Conservation (phyloP, 2,329 filamentous ascomycete genomes). For the Aspergillus fumigatiaffinis region DNA sequence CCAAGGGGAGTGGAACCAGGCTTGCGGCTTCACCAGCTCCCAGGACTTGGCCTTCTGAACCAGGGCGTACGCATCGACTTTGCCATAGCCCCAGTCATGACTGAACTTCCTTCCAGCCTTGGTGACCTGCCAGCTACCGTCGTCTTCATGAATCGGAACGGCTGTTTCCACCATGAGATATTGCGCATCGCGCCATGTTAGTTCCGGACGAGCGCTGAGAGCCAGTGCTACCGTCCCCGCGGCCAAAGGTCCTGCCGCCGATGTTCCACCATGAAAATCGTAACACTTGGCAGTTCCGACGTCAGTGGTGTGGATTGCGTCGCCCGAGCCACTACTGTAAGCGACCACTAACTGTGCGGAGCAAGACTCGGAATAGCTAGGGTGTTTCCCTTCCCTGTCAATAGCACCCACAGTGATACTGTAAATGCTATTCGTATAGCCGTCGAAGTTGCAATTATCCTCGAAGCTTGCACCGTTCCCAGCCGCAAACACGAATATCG, state of each 20-base stretch:
- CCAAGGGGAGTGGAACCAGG: slow-evolving; percentile 93
- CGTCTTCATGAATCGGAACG: slow-evolving; percentile 69
- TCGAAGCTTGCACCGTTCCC: slow-evolving; percentile 83
- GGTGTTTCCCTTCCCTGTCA: slow-evolving; percentile 80
- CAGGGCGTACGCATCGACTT: slow-evolving; percentile 81
- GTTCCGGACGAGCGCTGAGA: slow-evolving; percentile 75
- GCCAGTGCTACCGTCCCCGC: slow-evolving; percentile 90
- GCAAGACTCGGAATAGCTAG: slow-evolving; percentile 94
- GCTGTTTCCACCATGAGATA: slow-evolving; percentile 84
- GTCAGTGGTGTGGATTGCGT: slow-evolving; percentile 94
- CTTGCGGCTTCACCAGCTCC: slow-evolving; percentile 87
- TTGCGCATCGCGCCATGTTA: slow-evolving; percentile 92
- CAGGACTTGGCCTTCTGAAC: slow-evolving; percentile 83
- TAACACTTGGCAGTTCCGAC: slow-evolving; percentile 81
- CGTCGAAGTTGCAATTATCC: slow-evolving; percentile 99
- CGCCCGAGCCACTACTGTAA: slow-evolving; percentile 85
- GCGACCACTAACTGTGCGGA: slow-evolving; percentile 94
- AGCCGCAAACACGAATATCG: slow-evolving; percentile 93
- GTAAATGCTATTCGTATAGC: slow-evolving; percentile 99
- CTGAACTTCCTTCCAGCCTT: slow-evolving; percentile 81
- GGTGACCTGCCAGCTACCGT: slow-evolving; percentile 76
- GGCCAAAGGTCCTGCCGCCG: slow-evolving; percentile 86
- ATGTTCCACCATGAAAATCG: slow-evolving; percentile 83
- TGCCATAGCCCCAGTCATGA: slow-evolving; percentile 93
- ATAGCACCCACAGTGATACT: slow-evolving; percentile 95